Evolutionary conservation across 345 rosid species (phyloP), one percentile per base, ranked within the genome.

Genomic region (Linum tenue): DNA sequence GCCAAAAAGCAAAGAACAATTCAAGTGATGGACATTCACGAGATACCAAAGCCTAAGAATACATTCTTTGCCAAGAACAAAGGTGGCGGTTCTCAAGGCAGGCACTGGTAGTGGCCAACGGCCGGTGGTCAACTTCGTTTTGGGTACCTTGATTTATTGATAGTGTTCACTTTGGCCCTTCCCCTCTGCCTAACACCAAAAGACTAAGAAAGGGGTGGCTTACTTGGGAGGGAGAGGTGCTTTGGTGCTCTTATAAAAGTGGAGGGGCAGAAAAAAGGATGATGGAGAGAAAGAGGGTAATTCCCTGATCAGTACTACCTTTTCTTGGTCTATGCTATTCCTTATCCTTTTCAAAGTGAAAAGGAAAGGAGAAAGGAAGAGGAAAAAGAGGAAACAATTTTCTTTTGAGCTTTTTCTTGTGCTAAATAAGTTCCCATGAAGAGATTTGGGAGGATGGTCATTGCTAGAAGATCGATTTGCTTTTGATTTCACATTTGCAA

Each of bases 1-100:
- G 99, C 96, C 41, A 95, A 91, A 83, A 95, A 75, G 90, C 99
- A 95, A 83, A 84, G 99, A 84, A 95, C 92, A 31, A 87, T 95
- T 71, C 96, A 85, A 77, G 96, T 95, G 88, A 95, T 95, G 99
- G 99, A 84, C 80, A 87, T 95, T 76, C 92, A 89, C 56, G 95
- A 95, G 77, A 77, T 95, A 67, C 99, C 99, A 63, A 95, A 95
- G 80, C 90, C 96, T 61, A 91, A 84, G 91, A 95, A 90, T 51
- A 65, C 88, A 68, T 95, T 84, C 87, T 89, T 91, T 67, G 80
- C 83, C 37, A 89, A 85, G 87, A 87, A 85, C 83, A 92, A 86
- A 71, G 89, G 88, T 36, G 88, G 81, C 55, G 77, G 86, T 80
- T 88, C 91, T 74, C 96, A 95, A 39, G 97, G 88, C 74, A 88